Evolutionary conservation across 2,329 filamentous ascomycete genomes (phyloP), one percentile per base, ranked within the genome.

Genomic region (Sclerotinia minor): DNA sequence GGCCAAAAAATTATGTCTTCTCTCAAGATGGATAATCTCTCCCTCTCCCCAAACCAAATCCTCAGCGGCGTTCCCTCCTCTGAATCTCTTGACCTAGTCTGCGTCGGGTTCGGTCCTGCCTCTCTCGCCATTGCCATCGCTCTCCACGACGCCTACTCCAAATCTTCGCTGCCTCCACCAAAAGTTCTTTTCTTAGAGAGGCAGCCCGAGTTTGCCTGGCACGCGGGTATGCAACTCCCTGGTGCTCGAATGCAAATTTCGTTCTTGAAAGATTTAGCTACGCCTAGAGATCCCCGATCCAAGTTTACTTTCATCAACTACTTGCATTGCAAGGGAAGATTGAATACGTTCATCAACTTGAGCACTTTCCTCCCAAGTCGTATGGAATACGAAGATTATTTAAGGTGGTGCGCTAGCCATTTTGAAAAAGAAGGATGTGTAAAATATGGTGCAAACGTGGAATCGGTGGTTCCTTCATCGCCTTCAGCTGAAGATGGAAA

Each of bases 161-260:
- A 61, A 41, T 32, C 81, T 74, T 84, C 71, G 58, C 74, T 76
- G 49, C 64, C 45, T 6, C 65, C 67, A 75, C 91, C 92, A 59
- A 92, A 91, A 77, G 88, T 96, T 4, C 85, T 92, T 55, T 98
- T 97, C 79, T 80, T 98, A 32, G 94, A 98, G 82, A 90, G 91
- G 78, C 94, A 98, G 79, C 76, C 83, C 44, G 81, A 84, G 59
- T 98, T 98, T 76, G 87, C 91, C 68, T 98, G 94, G 94, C 94
- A 98, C 79, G 89, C 92, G 0, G 94, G 94, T 69, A 98, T 98
- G 94, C 87, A 97, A 69, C 85, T 98, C 3, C 92, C 93, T 0
- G 94, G 93, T 6, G 92, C 94, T 64, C 93, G 91, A 80, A 98
- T 98, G 94, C 94, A 98, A 78, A 98, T 98, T 74, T 96, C 92